phyloP scores from a whole-genome alignment of 768 basidiomycete genomes.

The Rhodosporidiobolus sp. region DNA sequence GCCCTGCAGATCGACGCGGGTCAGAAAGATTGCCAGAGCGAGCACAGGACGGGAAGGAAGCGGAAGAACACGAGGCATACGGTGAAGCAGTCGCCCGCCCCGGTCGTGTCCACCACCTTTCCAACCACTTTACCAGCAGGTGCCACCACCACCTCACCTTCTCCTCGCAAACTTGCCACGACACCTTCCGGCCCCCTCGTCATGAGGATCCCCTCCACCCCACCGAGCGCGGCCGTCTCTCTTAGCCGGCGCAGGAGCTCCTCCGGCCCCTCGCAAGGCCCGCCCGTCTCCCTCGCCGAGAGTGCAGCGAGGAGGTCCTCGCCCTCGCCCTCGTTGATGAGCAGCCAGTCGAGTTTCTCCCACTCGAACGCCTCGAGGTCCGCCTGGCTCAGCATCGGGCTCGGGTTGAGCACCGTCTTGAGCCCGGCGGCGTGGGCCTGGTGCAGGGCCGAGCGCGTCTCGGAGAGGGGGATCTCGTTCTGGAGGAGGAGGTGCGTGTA shows the following conservation, averaged over 20 bases:
- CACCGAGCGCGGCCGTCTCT: background rate
- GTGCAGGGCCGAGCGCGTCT: slow-evolving; percentile 45
- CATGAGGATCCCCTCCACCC: slow-evolving; percentile 26
- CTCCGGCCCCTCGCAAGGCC: background rate
- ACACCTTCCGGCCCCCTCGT: slow-evolving; percentile 34
- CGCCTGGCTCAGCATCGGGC: slow-evolving; percentile 49
- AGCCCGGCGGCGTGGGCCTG: slow-evolving; percentile 33
- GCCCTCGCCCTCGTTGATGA: slow-evolving; percentile 52
- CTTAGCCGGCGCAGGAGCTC: slow-evolving; percentile 4
- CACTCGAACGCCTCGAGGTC: slow-evolving; percentile 49
- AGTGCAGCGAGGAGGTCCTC: slow-evolving; percentile 39
- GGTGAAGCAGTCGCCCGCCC: slow-evolving; percentile 47
- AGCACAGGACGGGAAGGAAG: background rate
- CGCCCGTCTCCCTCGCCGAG: background rate
- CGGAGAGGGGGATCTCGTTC: slow-evolving; percentile 52
- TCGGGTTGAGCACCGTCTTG: slow-evolving; percentile 51
- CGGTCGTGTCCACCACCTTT: slow-evolving; percentile 43
- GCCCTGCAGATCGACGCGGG: slow-evolving; percentile 10
- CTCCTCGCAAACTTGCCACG: background rate
- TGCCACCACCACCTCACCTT: background rate
- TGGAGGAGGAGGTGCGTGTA: slow-evolving; percentile 51
- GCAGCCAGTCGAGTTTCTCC: slow-evolving; percentile 48
- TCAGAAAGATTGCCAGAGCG: background rate
- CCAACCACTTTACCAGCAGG: slow-evolving; percentile 5
- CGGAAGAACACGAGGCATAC: slow-evolving; percentile 10